phyloP scores from a whole-genome alignment of 2,329 filamentous ascomycete genomes.

The Dothistroma pini region DNA sequence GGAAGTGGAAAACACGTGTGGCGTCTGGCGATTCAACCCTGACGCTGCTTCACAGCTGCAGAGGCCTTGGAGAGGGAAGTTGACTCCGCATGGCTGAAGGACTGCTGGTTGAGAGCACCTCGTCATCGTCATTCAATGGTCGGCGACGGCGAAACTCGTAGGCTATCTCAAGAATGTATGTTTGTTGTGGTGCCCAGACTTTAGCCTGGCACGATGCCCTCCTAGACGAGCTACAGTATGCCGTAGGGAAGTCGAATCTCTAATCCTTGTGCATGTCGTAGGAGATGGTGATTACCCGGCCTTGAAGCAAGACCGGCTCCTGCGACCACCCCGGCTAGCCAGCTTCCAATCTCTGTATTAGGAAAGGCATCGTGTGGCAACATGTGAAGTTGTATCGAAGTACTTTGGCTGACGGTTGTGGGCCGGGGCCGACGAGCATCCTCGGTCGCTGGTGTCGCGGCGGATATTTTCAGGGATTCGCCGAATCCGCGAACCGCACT shows the following conservation, averaged over 20 bases:
- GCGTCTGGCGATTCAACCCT: slow-evolving; percentile 64
- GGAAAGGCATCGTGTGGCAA: too few species aligned
- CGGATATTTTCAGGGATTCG: too few species aligned
- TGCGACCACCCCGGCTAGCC: too few species aligned
- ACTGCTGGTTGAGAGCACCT: background rate
- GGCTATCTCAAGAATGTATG: background rate
- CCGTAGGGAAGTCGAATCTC: background rate
- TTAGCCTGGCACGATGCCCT: background rate
- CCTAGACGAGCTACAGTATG: background rate
- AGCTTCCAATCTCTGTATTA: too few species aligned
- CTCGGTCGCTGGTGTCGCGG: too few species aligned
- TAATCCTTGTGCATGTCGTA: background rate
- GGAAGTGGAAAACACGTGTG: slow-evolving; percentile 61
- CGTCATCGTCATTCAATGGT: background rate
- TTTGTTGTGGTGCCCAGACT: background rate
- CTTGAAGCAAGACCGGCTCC: background rate
- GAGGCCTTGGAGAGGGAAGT: slow-evolving; percentile 30
- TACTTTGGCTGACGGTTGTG: too few species aligned
- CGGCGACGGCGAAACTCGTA: background rate
- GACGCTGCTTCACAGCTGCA: slow-evolving; percentile 39
- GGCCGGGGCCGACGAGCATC: too few species aligned
- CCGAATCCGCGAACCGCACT: too few species aligned
- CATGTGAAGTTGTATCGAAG: too few species aligned
- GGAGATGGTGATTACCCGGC: background rate
- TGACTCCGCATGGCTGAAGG: slow-evolving; percentile 30